Evolutionary conservation across 257 asterid genomes (phyloP).

Genomic region (Scutellaria barbata): DNA sequence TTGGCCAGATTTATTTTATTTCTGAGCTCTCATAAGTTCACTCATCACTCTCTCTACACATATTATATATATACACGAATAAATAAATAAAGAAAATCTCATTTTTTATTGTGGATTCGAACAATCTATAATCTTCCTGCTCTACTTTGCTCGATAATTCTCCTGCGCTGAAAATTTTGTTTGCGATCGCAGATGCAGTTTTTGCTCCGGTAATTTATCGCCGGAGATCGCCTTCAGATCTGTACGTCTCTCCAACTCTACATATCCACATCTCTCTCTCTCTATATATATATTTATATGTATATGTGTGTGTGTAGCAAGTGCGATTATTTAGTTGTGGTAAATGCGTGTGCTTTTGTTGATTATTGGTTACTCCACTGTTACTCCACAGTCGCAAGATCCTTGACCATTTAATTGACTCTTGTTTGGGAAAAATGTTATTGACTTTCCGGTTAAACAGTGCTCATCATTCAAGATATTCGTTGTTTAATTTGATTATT

Average conservation of each 20-base stretch:
- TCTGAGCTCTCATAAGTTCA: slow-evolving; percentile 12
- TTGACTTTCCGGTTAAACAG: slow-evolving; percentile 25
- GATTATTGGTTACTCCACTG: slow-evolving; percentile 26
- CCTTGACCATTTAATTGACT: slow-evolving; percentile 39
- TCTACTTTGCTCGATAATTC: slow-evolving; percentile 14
- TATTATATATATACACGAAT: not conserved
- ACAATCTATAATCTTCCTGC: slow-evolving; percentile 19
- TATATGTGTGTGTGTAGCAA: not conserved
- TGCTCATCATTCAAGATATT: slow-evolving; percentile 25
- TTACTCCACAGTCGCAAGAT: slow-evolving; percentile 21
- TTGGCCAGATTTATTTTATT: slow-evolving; percentile 13
- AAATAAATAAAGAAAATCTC: slow-evolving; percentile 1
- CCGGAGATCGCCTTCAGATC: slow-evolving; percentile 44
- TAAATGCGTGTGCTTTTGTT: slow-evolving; percentile 28
- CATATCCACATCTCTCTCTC: not conserved
- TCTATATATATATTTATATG: not conserved
- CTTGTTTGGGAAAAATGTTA: slow-evolving; percentile 21
- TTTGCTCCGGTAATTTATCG: slow-evolving; percentile 29
- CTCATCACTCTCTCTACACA: slow-evolving; percentile 12
- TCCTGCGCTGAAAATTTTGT: slow-evolving; percentile 26
- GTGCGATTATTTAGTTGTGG: slow-evolving; percentile 24
- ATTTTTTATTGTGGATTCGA: slow-evolving; percentile 18
- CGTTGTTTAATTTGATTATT: slow-evolving; percentile 26
- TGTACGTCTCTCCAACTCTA: slow-evolving; percentile 32
- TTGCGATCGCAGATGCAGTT: slow-evolving; percentile 32